Evolutionary conservation across 2,329 filamentous ascomycete genomes (phyloP).

Genomic region (Diaporthe ampelina): DNA sequence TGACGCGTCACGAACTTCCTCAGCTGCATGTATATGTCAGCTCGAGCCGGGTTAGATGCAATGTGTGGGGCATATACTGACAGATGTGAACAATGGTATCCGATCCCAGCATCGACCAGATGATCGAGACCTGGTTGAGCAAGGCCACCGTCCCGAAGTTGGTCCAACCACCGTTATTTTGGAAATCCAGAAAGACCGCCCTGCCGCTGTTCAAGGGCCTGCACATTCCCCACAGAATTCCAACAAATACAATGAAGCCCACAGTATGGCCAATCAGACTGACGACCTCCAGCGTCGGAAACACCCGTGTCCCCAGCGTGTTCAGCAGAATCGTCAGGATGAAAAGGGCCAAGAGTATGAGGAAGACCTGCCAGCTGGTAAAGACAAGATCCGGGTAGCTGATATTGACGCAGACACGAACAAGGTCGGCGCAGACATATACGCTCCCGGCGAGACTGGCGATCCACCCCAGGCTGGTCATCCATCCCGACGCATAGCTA

Average conservation of each 20-base stretch:
- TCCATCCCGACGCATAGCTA: conserved; percentile 40
- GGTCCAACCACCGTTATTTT: conserved; percentile 39
- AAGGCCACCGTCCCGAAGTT: conserved; percentile 35
- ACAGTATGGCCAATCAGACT: conserved; percentile 37
- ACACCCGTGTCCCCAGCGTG: conserved; percentile 27
- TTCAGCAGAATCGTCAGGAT: conserved; percentile 36
- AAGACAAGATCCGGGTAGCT: conserved; percentile 25
- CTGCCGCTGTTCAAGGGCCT: conserved; percentile 24
- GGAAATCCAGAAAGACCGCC: conserved; percentile 36
- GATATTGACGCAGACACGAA: conserved; percentile 35
- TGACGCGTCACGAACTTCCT: conserved; percentile 37
- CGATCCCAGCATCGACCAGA: conserved; percentile 41
- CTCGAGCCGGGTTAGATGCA: background rate
- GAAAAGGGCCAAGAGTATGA: conserved; percentile 35
- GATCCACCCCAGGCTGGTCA: conserved; percentile 40
- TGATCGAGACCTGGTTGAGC: conserved; percentile 37
- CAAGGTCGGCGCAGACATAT: conserved; percentile 37
- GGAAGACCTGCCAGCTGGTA: conserved; percentile 36
- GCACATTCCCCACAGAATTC: conserved; percentile 36
- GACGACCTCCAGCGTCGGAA: conserved; percentile 35
- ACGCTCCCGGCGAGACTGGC: conserved; percentile 37
- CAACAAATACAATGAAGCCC: conserved; percentile 36
- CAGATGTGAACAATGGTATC: conserved; percentile 41
- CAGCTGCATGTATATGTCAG: background rate
- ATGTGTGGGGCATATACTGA: background rate